Percentiles rank a stretch among this genome's conserved stretches.
These are phyloP conservation scores for Phytophthora ohioensis DNA, from an alignment of 352 stramenopile species.

Conservation along the genomic window DNA sequence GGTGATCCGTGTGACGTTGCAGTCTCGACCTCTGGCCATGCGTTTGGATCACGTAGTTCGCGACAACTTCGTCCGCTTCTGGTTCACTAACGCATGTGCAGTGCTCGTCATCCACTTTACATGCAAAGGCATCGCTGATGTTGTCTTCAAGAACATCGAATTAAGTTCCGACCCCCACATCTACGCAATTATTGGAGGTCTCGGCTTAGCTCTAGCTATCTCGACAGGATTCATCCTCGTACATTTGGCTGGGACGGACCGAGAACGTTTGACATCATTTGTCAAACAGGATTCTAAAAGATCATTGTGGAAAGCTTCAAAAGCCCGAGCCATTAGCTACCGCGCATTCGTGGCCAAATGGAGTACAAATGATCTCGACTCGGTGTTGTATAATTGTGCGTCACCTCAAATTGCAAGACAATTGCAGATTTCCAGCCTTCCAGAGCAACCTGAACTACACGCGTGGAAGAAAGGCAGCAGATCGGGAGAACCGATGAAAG, in stretches of 20 bases:
- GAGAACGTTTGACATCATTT: neutral
- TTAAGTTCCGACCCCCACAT: conserved; percentile 47
- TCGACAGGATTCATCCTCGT: conserved; percentile 38
- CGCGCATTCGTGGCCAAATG: conserved; percentile 33
- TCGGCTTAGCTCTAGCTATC: conserved; percentile 35
- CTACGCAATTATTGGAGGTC: conserved; percentile 41
- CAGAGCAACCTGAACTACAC: conserved; percentile 7
- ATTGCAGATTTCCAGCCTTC: conserved; percentile 32
- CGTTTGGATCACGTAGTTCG: conserved; percentile 34
- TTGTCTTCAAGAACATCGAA: conserved; percentile 33
- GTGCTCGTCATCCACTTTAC: conserved; percentile 43
- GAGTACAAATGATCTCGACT: conserved; percentile 29
- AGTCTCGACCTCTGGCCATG: conserved; percentile 36
- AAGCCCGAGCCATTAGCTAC: conserved; percentile 18
- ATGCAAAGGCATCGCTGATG: conserved; percentile 36
- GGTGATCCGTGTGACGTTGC: conserved; percentile 48
- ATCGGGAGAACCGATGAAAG: neutral
- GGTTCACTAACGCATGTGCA: conserved; percentile 28
- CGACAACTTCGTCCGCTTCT: conserved; percentile 37
- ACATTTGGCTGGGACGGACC: conserved; percentile 20
- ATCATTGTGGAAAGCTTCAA: conserved; percentile 1
- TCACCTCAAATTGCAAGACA: conserved; percentile 38
- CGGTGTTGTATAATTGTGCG: conserved; percentile 37
- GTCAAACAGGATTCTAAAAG: neutral
- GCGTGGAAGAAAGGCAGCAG: conserved; percentile 22